Evolutionary conservation across 108 stramenopile species (phyloP), one percentile per base, ranked within the genome.

Genomic region (Nitzschia sp.): DNA sequence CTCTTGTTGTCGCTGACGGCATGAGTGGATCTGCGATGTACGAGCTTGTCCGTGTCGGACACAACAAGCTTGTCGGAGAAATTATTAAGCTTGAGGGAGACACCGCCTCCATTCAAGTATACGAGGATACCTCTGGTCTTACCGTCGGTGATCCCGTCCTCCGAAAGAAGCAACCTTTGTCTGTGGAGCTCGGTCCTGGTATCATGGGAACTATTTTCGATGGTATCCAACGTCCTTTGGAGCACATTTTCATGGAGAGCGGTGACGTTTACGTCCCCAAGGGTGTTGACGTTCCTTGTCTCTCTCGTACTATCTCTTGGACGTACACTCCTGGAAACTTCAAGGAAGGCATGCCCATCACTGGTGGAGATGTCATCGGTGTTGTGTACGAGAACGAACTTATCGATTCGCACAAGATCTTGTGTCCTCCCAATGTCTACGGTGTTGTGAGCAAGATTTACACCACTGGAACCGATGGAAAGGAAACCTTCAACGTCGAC

Each of bases 201-300:
- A 98, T 99, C 89, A 99, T 99, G 97, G 97, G 91, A 48, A 96
- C 96, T 47, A 99, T 99, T 81, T 99, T 99, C 80, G 99, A 99
- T 82, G 99, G 99, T 54, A 99, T 99, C 69, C 99, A 99, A 84
- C 96, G 99, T 71, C 99, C 99, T 31, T 70, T 99, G 58, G 97
- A 98, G 70, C 78, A 81, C 72, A 99, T 99, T 72, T 96, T 90
- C 78, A 80, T 72, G 59, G 80, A 73, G 2, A 75, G 76, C 16
- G 93, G 92, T 15, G 96, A 95, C 71, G 96, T 98, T 27, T 98
- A 96, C 84, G 96, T 99, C 2, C 96, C 96, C 31, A 96, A 96
- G 81, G 99, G 99, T 66, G 97, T 98, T 64, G 97, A 98, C 75
- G 84, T 97, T 23, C 96, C 97, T 16, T 92, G 87, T 68, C 79